These are phyloP conservation scores for Leccinum fibrillosum DNA, from an alignment of 768 basidiomycete genomes.

Conservation along the genomic window DNA sequence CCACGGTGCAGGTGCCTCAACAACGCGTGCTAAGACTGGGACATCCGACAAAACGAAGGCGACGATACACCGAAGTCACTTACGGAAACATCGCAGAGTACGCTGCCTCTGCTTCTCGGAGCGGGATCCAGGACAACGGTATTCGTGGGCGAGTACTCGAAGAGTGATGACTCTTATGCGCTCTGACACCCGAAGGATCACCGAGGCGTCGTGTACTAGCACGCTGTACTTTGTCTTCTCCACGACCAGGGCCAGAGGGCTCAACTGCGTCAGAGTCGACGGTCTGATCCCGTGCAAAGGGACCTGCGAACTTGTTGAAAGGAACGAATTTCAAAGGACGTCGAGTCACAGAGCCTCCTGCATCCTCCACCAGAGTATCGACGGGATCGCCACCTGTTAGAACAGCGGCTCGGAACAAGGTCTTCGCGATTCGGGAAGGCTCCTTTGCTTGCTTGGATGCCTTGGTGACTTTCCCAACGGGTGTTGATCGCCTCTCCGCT, in stretches of 20 bases:
- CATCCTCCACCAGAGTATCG: slow-evolving; percentile 11
- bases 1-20: not conserved
- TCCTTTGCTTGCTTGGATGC: not conserved
- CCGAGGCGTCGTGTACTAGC: not conserved
- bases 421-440: slow-evolving; percentile 7
- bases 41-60: slow-evolving; percentile 4
- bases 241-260: not conserved
- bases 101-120: slow-evolving; percentile 27
- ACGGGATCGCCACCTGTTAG: slow-evolving; percentile 25
- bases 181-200: not conserved
- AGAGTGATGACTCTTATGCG: not conserved
- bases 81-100: slow-evolving; percentile 28
- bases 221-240: not conserved
- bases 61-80: slow-evolving; percentile 1
- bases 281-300: not conserved
- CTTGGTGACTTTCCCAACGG: not conserved
- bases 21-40: not conserved
- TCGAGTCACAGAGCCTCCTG: slow-evolving; percentile 11
- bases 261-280: not conserved
- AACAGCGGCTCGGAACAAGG: slow-evolving; percentile 27
- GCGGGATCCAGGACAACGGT: slow-evolving; percentile 24
- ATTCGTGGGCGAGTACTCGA: slow-evolving; percentile 1
- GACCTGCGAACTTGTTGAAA: slow-evolving; percentile 18
- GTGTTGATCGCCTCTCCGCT: not conserved
- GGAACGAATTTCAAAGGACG: slow-evolving; percentile 29